Percentiles rank a stretch among this genome's conserved stretches.
phyloP scores from a whole-genome alignment of 2,329 filamentous ascomycete species.

The Helotiales sp. region DNA sequence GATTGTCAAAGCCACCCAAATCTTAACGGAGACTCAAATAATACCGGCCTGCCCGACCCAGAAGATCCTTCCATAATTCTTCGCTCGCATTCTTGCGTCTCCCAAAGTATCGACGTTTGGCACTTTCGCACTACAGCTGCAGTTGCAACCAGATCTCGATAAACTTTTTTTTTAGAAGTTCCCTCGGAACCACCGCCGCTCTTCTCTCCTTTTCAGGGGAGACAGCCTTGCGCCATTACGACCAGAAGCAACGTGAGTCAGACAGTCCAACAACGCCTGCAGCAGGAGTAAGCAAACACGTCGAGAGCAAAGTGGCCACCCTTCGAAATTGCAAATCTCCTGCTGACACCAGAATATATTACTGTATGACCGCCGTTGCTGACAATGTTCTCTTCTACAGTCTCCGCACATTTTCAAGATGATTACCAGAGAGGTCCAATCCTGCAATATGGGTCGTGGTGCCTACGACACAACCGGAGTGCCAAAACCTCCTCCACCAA shows the following conservation, averaged over 20 bases:
- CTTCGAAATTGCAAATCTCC: constrained; percentile 4
- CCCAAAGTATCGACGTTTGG: neutral
- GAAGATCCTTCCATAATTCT: constrained; percentile 7
- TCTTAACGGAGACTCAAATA: constrained; percentile 23
- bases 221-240: constrained; percentile 18
- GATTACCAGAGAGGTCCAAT: constrained; percentile 31
- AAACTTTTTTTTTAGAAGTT: constrained; percentile 11
- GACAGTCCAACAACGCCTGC: neutral
- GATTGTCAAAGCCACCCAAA: constrained; percentile 32
- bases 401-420: constrained; percentile 19
- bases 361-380: constrained; percentile 1
- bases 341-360: constrained; percentile 4
- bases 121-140: neutral
- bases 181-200: constrained; percentile 8
- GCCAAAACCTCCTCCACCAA: constrained; percentile 43
- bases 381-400: constrained; percentile 20
- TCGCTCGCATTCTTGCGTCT: constrained; percentile 10
- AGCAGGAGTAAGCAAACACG: constrained; percentile 8
- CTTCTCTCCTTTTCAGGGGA: constrained; percentile 5
- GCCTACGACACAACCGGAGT: constrained; percentile 54
- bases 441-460: constrained; percentile 50
- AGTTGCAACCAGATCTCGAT: neutral
- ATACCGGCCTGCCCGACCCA: constrained; percentile 5
- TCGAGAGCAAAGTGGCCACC: constrained; percentile 6
- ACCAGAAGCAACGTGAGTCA: constrained; percentile 29